A percentile compares a stretch with the other conserved stretches of the same genome.
phyloP scores from a whole-genome alignment of 306 rosid genomes.

The Albizia julibrissin region DNA sequence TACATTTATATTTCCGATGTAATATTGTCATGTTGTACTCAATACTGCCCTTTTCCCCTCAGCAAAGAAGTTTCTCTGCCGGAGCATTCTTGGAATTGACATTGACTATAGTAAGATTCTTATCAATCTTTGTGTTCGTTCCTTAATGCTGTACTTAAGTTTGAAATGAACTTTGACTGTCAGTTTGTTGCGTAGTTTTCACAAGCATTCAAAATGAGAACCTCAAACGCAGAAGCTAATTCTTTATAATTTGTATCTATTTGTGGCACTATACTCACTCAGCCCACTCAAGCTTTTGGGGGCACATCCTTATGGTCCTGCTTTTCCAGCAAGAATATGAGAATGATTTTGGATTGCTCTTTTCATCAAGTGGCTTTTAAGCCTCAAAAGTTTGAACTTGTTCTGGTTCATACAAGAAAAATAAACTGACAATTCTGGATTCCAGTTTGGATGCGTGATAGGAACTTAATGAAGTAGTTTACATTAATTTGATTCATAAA shows the following conservation, averaged over 20 bases:
- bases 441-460: neutral
- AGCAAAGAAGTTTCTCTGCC: constrained; percentile 80
- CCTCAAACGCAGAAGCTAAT: constrained; percentile 3
- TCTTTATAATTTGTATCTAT: constrained; percentile 1
- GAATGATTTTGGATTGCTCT: neutral
- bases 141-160: constrained; percentile 4
- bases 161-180: neutral
- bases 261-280: constrained; percentile 1
- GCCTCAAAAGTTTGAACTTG: neutral
- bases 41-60: constrained; percentile 19
- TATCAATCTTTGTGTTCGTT: constrained; percentile 12
- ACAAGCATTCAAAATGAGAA: neutral
- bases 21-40: constrained; percentile 1
- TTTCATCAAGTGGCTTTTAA: constrained; percentile 6
- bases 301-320: neutral
- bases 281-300: constrained; percentile 5
- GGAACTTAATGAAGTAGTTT: constrained; percentile 22
- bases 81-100: constrained; percentile 83
- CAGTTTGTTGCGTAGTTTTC: neutral
- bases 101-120: constrained; percentile 78
- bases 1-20: neutral
- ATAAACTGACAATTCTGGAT: neutral
- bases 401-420: neutral
- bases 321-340: neutral
- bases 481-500: neutral